phyloP scores from a whole-genome alignment of 345 rosid genomes.

The Rhodomyrtus tomentosa region DNA sequence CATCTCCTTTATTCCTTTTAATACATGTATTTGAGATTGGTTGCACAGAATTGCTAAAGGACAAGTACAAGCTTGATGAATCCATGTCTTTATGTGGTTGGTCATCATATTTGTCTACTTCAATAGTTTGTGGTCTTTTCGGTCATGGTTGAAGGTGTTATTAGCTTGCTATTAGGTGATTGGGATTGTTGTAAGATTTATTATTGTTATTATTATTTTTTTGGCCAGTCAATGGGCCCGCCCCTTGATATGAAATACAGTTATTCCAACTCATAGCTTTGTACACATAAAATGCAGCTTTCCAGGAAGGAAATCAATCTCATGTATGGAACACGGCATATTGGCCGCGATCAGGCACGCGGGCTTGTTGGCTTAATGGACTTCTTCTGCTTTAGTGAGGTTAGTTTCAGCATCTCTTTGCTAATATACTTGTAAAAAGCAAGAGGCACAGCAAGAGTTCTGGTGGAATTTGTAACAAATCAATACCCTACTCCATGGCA shows the following conservation, averaged over 20 bases:
- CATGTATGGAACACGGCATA: slow-evolving; percentile 79
- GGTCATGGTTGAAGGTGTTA: not conserved
- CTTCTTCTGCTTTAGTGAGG: slow-evolving; percentile 98
- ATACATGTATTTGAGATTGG: not conserved
- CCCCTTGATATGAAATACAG: not conserved
- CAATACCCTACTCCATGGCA: not conserved
- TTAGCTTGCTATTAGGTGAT: not conserved
- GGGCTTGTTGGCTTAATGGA: slow-evolving; percentile 94
- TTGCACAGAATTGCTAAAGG: not conserved
- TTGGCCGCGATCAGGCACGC: slow-evolving; percentile 88
- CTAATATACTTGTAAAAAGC: not conserved
- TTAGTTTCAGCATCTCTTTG: slow-evolving; percentile 11
- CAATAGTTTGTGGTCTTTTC: not conserved
- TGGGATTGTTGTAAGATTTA: not conserved
- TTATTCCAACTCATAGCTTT: not conserved
- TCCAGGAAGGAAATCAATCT: slow-evolving; percentile 47
- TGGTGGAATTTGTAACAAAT: not conserved
- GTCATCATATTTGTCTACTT: not conserved
- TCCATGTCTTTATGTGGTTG: not conserved
- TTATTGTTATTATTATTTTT: too few relatives aligned
- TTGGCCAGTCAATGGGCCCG: not conserved
- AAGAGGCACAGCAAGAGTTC: not conserved
- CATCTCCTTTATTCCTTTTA: not conserved
- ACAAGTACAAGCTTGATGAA: not conserved
- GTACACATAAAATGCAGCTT: slow-evolving; percentile 33